Evolutionary conservation across 1,139 yeast genomes (phyloP), one percentile per base, ranked within the genome.

Genomic region (Diutina catenulata): DNA sequence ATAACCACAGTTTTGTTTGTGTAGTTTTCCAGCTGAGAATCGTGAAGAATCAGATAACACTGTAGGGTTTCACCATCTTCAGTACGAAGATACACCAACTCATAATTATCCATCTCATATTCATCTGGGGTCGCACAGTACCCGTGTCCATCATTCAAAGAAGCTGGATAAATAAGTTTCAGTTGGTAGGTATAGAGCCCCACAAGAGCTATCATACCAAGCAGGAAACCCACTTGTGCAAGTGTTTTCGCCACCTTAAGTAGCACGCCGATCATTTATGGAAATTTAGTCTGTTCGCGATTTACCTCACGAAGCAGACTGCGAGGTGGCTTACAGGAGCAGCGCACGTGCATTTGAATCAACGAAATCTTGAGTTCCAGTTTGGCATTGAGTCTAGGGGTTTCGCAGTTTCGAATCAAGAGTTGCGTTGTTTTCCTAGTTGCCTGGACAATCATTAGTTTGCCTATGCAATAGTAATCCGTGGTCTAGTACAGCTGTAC

Each of bases 101-200:
- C 80, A 52, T 71, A 91, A 22, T 57, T 50, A 3, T 81, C 78
- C 63, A 91, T 65, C 10, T 68, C 81, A 52, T 70, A 78, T 40
- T 66, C 68, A 45, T 73, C 84, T 0, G 98, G 98, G 1, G 84
- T 80, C 29, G 83, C 87, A 16, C 91, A 93, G 36, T 62, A 55
- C 0, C 74, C 75, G 39, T 86, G 71, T 3, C 93, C 95, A 40
- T 78, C 81, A 42, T 88, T 88, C 37, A 87, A 66, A 44, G 74
- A 68, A 2, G 94, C 74, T 0, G 97, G 96, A 52, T 91, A 91
- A 10, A 91, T 79, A 39, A 93, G 56, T 38, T 63, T 65, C 38
- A 68, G 62, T 54, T 91, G 98, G 52, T 68, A 80, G 14, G 70
- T 52, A 55, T 84, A 84, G 19, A 83, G 54, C 1, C 81, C 80